phyloP scores from a whole-genome alignment of 2,329 filamentous ascomycete species.

The Neofusicoccum laricinum region DNA sequence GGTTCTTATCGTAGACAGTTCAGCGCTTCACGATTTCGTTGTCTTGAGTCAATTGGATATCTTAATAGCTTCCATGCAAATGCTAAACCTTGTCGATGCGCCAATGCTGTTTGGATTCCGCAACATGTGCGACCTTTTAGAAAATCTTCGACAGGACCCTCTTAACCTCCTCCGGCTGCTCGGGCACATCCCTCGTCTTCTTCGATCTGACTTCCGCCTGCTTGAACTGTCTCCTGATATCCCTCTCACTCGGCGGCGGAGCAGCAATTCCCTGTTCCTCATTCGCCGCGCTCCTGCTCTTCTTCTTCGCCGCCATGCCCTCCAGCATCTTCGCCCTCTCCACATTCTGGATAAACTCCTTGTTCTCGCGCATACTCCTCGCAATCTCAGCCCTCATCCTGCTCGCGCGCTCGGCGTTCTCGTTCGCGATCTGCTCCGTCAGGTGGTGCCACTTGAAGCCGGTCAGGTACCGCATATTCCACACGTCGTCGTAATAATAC shows the following conservation, averaged over 20 bases:
- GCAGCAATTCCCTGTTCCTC: constrained; percentile 32
- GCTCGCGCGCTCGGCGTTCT: constrained; percentile 75
- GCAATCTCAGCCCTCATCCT: constrained; percentile 75
- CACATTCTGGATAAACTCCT: constrained; percentile 74
- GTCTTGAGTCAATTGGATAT: constrained; percentile 5
- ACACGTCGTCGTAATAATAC: constrained; percentile 83
- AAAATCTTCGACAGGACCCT: constrained; percentile 38
- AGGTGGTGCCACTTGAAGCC: constrained; percentile 76
- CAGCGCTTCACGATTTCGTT: too few relatives aligned
- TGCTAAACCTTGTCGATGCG: not conserved
- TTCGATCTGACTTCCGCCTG: constrained; percentile 62
- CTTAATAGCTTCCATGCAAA: not conserved
- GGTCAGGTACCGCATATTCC: constrained; percentile 77
- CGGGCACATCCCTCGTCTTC: constrained; percentile 25
- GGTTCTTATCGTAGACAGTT: not conserved
- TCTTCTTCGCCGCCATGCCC: constrained; percentile 58
- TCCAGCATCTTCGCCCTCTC: constrained; percentile 78
- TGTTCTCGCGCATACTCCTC: constrained; percentile 74
- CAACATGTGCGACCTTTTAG: constrained; percentile 17
- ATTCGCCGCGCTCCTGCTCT: constrained; percentile 48
- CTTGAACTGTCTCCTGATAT: constrained; percentile 56
- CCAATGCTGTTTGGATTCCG: not conserved
- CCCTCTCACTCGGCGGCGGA: constrained; percentile 36
- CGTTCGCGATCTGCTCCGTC: constrained; percentile 75
- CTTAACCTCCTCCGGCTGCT: constrained; percentile 22